Base-by-base conservation (phyloP, 2,329 filamentous ascomycete genomes). In the Pseudogymnoascus sp. region DNA sequence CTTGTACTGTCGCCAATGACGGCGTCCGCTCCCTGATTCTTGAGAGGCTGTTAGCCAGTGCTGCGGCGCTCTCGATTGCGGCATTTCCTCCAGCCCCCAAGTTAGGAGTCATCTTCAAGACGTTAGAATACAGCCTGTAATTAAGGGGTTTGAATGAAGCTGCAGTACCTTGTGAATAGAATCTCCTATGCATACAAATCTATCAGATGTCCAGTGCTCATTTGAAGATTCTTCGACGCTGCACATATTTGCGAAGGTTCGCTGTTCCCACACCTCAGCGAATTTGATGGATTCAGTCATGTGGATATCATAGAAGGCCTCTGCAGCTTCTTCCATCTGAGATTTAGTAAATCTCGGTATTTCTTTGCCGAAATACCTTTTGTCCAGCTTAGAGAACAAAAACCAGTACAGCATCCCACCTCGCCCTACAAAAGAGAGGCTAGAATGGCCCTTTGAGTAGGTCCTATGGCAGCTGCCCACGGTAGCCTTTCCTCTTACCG, bases 341-440 rank as follows among this genome's bases (percentile, higher is more conserved):
- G 37, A 26, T 31, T 61, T 43, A 8, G 35, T 41, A 26, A 61
- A 40, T 19, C 33, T 41, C 35, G 35, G 26, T 19, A 40, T 40
- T 19, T 61, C 35, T 28, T 40, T 61, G 38, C 33, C 60, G 19
- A n/a, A 43, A 26, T 40, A 41, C 24, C 35, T 28, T 28, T 19
- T 41, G 16, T 41, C 38, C 38, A 41, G 7, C 16, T 8, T 41
- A 22, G 38, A 19, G 38, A 41, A 41, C 16, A 41, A 41, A 41
- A 41, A 41, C 61, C 65, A 68, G 56, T 66, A 67, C 8, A 59
- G 56, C 8, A 60, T 61, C 11, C 56, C 56, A 2, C 66, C 56
- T 10, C 61, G 56, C 4, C 67, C 66, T 12, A 62, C 65, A 4
- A 66, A 60, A 4, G 64, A 59, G n/a, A 68, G 31, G 16, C 63